Evolutionary conservation across 2,329 filamentous ascomycete species (phyloP), one percentile per base, ranked within the genome.

Genomic region (Sclerotinia trifoliorum): DNA sequence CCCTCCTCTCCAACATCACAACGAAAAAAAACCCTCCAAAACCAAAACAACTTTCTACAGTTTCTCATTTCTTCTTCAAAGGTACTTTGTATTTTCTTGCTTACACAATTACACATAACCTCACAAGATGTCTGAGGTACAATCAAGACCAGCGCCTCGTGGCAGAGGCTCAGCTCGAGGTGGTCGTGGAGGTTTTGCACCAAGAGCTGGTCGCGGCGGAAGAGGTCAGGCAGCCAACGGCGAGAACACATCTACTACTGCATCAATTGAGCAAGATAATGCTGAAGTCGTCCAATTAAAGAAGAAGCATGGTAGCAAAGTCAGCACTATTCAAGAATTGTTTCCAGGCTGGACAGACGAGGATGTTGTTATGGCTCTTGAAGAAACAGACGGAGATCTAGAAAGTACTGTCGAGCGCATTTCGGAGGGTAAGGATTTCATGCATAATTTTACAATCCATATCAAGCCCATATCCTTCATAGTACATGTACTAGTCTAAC

Each of bases 291-390:
- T 90, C 78, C 88, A 96, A 81, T 88, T 98, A 78, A 96, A 96
- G 86, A 93, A 92, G 84, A 89, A 92, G 80, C 95, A 96, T 79
- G 86, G 90, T 77, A 83, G 83, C 77, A 92, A 94, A 82, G 86
- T 97, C 75, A 84, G 84, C 71, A 88, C 90, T 76, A 88, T 99
- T 79, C 93, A 92, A 82, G 94, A 97, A 80, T 89, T 98, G 83
- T 97, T 97, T 83, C 88, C 92, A 70, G 90, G 93, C 80, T 98
- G 94, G 95, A 94, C 93, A 75, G 92, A 97, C 77, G 92, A 94
- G 80, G 94, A 98, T 80, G 88, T 98, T 72, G 88, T 98, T 72
- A 95, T 95, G 79, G 94, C 94, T 71, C 85, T 99, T 70, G 88
- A 96, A 80, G 95, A 99, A 83, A 90, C 90, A 68, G 86, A 92